Base-by-base conservation (phyloP, 176 grass and related monocot species). In the Pontederia crassipes region DNA sequence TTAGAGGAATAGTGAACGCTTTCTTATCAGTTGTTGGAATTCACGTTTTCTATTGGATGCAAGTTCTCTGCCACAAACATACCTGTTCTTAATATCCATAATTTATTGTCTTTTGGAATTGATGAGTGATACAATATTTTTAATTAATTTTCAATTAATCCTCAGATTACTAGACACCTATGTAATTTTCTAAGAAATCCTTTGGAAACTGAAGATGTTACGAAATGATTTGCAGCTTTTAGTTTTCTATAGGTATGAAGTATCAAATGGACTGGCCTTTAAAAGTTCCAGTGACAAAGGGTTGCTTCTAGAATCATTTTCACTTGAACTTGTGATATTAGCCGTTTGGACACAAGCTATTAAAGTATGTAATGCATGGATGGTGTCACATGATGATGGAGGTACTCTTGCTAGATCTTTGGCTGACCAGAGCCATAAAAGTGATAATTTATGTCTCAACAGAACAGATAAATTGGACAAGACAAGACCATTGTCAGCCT, bases 261-360 rank as follows among this genome's bases (percentile, higher is more conserved):
- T 56, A 20, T 40, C 32, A 40, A 40, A 40, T 40, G 32, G 2
- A 40, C 2, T 40, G 32, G 32, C 32, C 32, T 40, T 40, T 40
- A 7, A 40, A 40, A 14, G 49, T 35, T 73, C 70, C 64, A 89
- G 82, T 77, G 49, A 28, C 63, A 78, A 74, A 73, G 79, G 69
- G 48, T 62, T 79, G 29, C 65, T 79, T 62, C 59, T 89, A 72
- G 86, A 85, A 58, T 70, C 82, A 54, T 69, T 89, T 28, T 89
- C 82, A 70, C 10, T 89, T 63, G 82, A 89, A 67, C 82, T 89
- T 49, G 46, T 85, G 64, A 74, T 66, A 67, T 81, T 85, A 59
- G 65, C 86, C 58, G 68, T 79, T 61, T 85, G 86, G 86, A 89
- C 78, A 59, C 79, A 82, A 61, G 69, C 52, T 28, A 72, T 89